These are phyloP conservation scores for Lichtheimia ornata DNA, from an alignment of 371 early-diverging fungal species.

Conservation along the genomic window DNA sequence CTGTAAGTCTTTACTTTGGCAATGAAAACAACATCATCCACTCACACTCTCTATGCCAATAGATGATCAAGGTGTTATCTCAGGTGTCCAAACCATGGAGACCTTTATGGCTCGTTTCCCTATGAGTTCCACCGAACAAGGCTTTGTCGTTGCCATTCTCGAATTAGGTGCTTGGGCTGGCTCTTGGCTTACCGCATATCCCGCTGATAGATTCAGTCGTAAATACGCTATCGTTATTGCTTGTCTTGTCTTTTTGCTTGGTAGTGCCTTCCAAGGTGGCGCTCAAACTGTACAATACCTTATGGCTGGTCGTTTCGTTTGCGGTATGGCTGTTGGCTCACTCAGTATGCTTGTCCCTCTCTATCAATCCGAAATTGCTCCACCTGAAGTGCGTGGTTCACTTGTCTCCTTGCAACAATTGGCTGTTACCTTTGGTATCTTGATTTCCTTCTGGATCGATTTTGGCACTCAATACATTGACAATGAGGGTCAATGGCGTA, in stretches of 20 bases:
- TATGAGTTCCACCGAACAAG: slow-evolving; percentile 30
- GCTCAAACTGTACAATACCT: slow-evolving; percentile 57
- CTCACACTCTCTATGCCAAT: not conserved
- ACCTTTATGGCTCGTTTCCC: slow-evolving; percentile 32
- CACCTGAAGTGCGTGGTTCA: slow-evolving; percentile 82
- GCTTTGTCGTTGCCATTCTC: slow-evolving; percentile 61
- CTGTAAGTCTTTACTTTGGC: slow-evolving; percentile 22
- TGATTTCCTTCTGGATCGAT: slow-evolving; percentile 73
- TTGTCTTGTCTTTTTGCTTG: slow-evolving; percentile 65
- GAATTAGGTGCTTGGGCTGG: slow-evolving; percentile 63
- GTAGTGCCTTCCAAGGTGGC: slow-evolving; percentile 65
- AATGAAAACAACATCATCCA: not conserved
- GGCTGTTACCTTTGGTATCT: slow-evolving; percentile 76
- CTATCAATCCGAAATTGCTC: slow-evolving; percentile 93
- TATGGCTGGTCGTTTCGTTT: slow-evolving; percentile 73
- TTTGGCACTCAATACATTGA: slow-evolving; percentile 56
- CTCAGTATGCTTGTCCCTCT: slow-evolving; percentile 75
- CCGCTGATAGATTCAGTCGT: slow-evolving; percentile 69
- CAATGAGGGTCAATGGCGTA: slow-evolving; percentile 68
- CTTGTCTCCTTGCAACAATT: slow-evolving; percentile 87
- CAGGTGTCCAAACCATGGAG: slow-evolving; percentile 45
- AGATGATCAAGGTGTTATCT: slow-evolving; percentile 53
- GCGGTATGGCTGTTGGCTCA: slow-evolving; percentile 85
- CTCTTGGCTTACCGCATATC: slow-evolving; percentile 50
- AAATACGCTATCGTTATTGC: slow-evolving; percentile 69